Evolutionary conservation across 495 filamentous ascomycete genomes (phyloP), one percentile per base, ranked within the genome.

Genomic region (Penicillium goetzii): DNA sequence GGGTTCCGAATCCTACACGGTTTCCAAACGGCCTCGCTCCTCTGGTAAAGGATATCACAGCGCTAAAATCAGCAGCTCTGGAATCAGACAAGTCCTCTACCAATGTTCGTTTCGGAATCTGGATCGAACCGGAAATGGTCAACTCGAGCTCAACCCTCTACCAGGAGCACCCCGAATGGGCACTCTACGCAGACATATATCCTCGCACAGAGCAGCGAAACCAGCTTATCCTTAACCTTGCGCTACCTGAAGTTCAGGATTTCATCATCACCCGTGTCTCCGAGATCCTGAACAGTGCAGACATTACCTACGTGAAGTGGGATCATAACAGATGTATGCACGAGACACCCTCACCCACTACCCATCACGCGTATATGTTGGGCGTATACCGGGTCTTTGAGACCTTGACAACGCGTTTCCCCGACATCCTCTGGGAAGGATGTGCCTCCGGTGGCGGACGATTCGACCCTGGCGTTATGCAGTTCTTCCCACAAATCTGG

Each of bases 81-180:
- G 21, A 12, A 12, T 47, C 43, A 4, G 2, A 19, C 21, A 47
- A 47, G 21, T 25, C 43, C 19, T 47, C 19, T 47, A 0, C 43
- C 0, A 47, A 47, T 23, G 19, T 47, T 4, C 43, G 43, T 7
- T 47, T 47, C 10, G 43, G 43, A 23, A 47, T 47, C 43, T 47
- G 43, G 43, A 47, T 47, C 19, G 43, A 47, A 47, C 43, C 43
- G 21, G 43, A 47, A 25, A 47, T 47, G 43, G 19, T 47, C 19
- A 47, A 47, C 19, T 11, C 19, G 3, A 23, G 21, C 3, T 47
- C 43, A 47, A 47, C 9, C 21, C 43, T 47, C 10, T 47, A 47
- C 19, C 19, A 47, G 8, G 8, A 47, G 19, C 43, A 47, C 43
- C 43, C 43, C 9, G 43, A 47, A 47, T 47, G 43, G 43, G 43